Percentiles rank a stretch among this genome's conserved stretches.
These are phyloP conservation scores for Monilinia fructicola DNA, from an alignment of 2,329 filamentous ascomycete genomes.

Conservation along the genomic window DNA sequence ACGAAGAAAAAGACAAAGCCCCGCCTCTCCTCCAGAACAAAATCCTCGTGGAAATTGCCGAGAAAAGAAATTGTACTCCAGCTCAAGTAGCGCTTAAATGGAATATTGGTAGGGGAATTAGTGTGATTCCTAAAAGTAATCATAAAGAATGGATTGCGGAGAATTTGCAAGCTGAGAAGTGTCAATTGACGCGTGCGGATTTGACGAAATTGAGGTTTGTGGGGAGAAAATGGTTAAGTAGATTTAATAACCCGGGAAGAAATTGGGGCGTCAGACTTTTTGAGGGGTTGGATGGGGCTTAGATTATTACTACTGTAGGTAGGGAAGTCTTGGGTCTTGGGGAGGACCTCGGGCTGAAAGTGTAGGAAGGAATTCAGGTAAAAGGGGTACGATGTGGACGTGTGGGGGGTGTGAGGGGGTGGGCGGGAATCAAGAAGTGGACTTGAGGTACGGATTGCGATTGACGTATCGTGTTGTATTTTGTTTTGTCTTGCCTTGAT, in stretches of 20 bases:
- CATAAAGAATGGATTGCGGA: slow-evolving; percentile 46
- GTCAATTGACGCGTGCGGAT: slow-evolving; percentile 41
- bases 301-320: neutral
- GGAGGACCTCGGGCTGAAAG: too few relatives aligned
- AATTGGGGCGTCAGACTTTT: slow-evolving; percentile 41
- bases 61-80: slow-evolving; percentile 33
- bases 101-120: slow-evolving; percentile 48
- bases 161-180: slow-evolving; percentile 52
- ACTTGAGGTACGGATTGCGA: too few relatives aligned
- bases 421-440: too few relatives aligned
- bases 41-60: neutral
- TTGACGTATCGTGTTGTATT: too few relatives aligned
- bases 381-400: too few relatives aligned
- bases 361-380: neutral
- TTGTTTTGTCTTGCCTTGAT: too few relatives aligned
- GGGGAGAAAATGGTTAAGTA: slow-evolving; percentile 39
- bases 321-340: neutral
- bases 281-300: slow-evolving; percentile 20
- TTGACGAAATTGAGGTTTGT: slow-evolving; percentile 43
- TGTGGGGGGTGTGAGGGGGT: too few relatives aligned
- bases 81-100: slow-evolving; percentile 50
- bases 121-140: slow-evolving; percentile 53
- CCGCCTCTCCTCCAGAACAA: slow-evolving; percentile 14
- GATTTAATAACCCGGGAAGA: slow-evolving; percentile 39
- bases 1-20: neutral